Percentiles rank a stretch among this genome's conserved stretches.
Evolutionary conservation across 2,329 filamentous ascomycete genomes (phyloP).

Genomic region (Xylaria multiplex): DNA sequence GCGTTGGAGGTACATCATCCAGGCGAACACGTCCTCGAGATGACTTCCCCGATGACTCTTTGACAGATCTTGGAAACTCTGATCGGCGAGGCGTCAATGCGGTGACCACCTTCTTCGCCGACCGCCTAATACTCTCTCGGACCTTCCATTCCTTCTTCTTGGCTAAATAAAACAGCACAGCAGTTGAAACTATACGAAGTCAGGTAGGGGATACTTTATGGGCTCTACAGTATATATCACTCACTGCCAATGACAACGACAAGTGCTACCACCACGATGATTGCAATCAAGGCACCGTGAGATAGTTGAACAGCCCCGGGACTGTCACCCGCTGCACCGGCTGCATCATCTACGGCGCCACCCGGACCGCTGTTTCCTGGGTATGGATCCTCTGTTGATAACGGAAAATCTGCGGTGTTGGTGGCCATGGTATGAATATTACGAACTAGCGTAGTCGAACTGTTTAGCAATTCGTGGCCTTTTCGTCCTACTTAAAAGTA

Average conservation of each 20-base stretch:
- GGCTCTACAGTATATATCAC: conserved; percentile 43
- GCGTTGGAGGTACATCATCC: conserved; percentile 69
- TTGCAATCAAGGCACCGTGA: conserved; percentile 75
- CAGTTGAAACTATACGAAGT: conserved; percentile 64
- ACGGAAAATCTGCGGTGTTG: conserved; percentile 30
- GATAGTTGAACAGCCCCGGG: conserved; percentile 71
- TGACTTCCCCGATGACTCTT: conserved; percentile 52
- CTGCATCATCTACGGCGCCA: conserved; percentile 60
- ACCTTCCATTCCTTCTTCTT: conserved; percentile 89
- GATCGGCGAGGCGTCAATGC: conserved; percentile 70
- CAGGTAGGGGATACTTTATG: conserved; percentile 34
- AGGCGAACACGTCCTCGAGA: conserved; percentile 57
- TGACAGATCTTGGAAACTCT: conserved; percentile 69
- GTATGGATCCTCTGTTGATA: conserved; percentile 31
- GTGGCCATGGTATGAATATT: conserved; percentile 29
- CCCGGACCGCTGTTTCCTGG: conserved; percentile 47
- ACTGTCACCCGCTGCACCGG: conserved; percentile 73
- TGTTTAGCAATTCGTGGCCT: neutral
- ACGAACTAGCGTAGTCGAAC: conserved; percentile 23
- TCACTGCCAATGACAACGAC: conserved; percentile 76
- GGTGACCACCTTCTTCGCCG: conserved; percentile 69
- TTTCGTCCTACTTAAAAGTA: conserved; percentile 5
- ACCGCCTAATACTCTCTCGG: conserved; percentile 75
- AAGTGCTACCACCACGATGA: conserved; percentile 75
- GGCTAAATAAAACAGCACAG: conserved; percentile 78